A percentile compares a stretch with the other conserved stretches of the same genome.
Conservation (phyloP, 768 basidiomycete species). For the Suillus clintonianus region DNA sequence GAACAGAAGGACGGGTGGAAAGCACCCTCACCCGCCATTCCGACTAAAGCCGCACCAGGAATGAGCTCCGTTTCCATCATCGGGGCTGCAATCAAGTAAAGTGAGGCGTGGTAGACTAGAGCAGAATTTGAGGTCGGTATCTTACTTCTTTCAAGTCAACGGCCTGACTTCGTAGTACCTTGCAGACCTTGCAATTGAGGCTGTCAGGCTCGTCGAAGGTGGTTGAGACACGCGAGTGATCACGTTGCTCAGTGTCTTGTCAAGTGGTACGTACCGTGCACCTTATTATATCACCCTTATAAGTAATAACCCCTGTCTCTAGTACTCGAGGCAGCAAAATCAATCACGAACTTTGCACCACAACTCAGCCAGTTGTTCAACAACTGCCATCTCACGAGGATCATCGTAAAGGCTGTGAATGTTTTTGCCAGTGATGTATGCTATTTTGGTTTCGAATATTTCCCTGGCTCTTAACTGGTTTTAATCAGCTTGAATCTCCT, state of each 20-base stretch:
- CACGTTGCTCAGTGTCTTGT: not conserved
- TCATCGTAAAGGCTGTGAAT: not conserved
- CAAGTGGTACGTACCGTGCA: not conserved
- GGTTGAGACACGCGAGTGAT: not conserved
- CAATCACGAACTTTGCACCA: too few species aligned
- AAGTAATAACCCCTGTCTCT: not conserved
- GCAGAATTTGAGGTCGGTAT: not conserved
- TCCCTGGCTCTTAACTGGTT: not conserved
- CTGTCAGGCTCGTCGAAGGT: not conserved
- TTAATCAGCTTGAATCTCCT: not conserved
- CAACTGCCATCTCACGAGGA: not conserved
- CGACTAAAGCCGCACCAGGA: not conserved
- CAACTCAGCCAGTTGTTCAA: not conserved
- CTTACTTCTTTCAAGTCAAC: not conserved
- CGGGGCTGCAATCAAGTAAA: not conserved
- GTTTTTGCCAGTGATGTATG: not conserved
- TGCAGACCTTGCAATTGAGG: not conserved
- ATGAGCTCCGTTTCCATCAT: not conserved
- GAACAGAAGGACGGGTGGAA: constrained; percentile 53
- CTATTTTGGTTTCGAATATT: not conserved
- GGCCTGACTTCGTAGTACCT: not conserved
- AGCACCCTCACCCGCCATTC: too few species aligned
- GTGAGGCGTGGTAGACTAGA: not conserved
- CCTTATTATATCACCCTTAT: too few species aligned
- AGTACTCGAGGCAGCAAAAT: too few species aligned